phyloP scores from a whole-genome alignment of 768 basidiomycete genomes.

The Calocybe cyanea region DNA sequence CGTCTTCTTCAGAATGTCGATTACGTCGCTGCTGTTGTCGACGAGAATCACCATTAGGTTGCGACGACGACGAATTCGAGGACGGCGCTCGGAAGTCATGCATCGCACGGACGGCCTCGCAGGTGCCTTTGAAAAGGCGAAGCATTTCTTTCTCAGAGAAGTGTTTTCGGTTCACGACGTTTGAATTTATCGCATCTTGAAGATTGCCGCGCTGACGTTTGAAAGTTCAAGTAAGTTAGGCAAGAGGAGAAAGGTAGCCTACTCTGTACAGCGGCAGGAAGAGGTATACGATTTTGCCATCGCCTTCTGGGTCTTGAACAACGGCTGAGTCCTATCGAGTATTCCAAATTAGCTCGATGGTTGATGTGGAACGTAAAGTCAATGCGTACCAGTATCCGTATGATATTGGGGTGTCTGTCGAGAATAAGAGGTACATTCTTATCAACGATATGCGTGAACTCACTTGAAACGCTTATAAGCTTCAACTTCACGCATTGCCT shows the following conservation, averaged over 20 bases:
- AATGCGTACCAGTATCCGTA: slow-evolving; percentile 71
- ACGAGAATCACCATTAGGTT: slow-evolving; percentile 14
- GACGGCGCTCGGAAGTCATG: slow-evolving; percentile 74
- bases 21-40: slow-evolving; percentile 14
- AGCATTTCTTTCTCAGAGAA: slow-evolving; percentile 90
- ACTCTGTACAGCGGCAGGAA: slow-evolving; percentile 94
- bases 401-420: slow-evolving; percentile 90
- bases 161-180: slow-evolving; percentile 76
- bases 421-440: background rate
- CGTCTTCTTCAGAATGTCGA: slow-evolving; percentile 51
- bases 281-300: slow-evolving; percentile 93
- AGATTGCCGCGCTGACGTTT: slow-evolving; percentile 75
- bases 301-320: slow-evolving; percentile 89
- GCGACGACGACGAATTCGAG: slow-evolving; percentile 22
- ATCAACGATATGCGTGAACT: slow-evolving; percentile 25
- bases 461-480: slow-evolving; percentile 94
- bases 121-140: slow-evolving; percentile 89
- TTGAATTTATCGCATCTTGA: slow-evolving; percentile 89
- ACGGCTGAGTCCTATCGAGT: slow-evolving; percentile 80
- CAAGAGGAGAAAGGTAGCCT: slow-evolving; percentile 3
- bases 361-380: background rate
- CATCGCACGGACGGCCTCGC: slow-evolving; percentile 92
- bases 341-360: slow-evolving; percentile 9
- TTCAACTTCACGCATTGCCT: slow-evolving; percentile 86
- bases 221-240: background rate